Percentiles rank a stretch among this genome's conserved stretches.
Evolutionary conservation across 1,139 yeast species (phyloP).

Genomic region (Lodderomyces jiufengensis): DNA sequence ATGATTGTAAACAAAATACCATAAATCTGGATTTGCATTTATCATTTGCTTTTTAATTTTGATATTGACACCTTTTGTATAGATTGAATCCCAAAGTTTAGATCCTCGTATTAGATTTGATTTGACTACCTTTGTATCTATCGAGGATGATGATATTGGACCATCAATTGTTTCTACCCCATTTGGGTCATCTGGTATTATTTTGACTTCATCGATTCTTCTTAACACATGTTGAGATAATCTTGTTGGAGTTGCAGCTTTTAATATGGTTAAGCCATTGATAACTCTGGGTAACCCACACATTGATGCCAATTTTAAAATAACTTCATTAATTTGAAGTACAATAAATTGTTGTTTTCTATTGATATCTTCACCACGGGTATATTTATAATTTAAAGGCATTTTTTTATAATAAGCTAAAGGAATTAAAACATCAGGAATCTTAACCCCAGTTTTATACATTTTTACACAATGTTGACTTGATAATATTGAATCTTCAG

Average conservation of each 20-base stretch:
- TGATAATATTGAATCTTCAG: conserved; percentile 34
- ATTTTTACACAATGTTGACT: conserved; percentile 35
- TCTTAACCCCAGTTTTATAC: conserved; percentile 37
- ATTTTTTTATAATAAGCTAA: conserved; percentile 35
- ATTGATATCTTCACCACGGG: conserved; percentile 28
- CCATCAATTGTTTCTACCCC: conserved; percentile 41
- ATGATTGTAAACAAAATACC: conserved; percentile 67
- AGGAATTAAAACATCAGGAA: conserved; percentile 43
- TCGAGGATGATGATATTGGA: conserved; percentile 30
- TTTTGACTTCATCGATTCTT: conserved; percentile 19
- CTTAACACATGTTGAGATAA: conserved; percentile 26
- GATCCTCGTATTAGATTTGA: conserved; percentile 47
- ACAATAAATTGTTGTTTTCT: conserved; percentile 42
- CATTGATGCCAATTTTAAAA: conserved; percentile 72
- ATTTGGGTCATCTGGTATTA: conserved; percentile 16
- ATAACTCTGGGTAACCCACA: conserved; percentile 86
- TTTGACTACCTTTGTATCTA: conserved; percentile 28
- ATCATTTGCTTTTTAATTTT: conserved; percentile 67
- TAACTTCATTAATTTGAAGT: conserved; percentile 64
- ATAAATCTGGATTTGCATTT: conserved; percentile 79
- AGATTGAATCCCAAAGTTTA: conserved; percentile 68
- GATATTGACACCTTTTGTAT: conserved; percentile 62
- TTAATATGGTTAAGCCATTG: conserved; percentile 65
- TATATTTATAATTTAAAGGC: conserved; percentile 35
- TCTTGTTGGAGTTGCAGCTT: conserved; percentile 57